Conservation (phyloP, 208 protist genomes). For the Trypanosomatidae sp. region DNA sequence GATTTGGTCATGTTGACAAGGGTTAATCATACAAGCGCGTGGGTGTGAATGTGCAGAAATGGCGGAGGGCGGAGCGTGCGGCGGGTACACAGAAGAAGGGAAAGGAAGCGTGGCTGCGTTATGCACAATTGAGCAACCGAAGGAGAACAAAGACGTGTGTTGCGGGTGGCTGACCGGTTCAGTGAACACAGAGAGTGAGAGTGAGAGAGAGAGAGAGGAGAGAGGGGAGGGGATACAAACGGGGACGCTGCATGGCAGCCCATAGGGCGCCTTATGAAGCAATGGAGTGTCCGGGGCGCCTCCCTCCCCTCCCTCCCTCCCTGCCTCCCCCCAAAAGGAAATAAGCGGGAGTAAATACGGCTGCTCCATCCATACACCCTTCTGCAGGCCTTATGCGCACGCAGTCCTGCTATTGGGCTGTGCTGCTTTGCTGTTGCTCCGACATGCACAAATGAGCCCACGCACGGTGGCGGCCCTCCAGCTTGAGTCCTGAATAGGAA, state of each 20-base stretch:
- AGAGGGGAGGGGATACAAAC: neutral
- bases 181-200: neutral
- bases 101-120: neutral
- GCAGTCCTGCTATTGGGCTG: no score
- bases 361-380: no score
- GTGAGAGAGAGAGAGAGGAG: neutral
- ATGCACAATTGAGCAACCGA: neutral
- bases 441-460: no score
- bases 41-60: neutral
- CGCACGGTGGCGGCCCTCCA: no score
- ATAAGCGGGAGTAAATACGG: no score
- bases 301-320: no score
- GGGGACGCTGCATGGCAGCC: neutral
- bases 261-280: neutral
- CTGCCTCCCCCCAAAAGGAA: no score
- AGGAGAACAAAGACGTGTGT: neutral
- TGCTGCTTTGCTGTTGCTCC: no score
- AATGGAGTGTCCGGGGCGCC: neutral
- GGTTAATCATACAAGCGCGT: neutral
- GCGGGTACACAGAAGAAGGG: neutral
- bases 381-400: no score
- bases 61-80: neutral
- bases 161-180: neutral
- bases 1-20: slow-evolving; percentile 1
- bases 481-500: no score